Conservation (phyloP, 164 flowering plant species). For the Kalanchoe fedtschenkoi region DNA sequence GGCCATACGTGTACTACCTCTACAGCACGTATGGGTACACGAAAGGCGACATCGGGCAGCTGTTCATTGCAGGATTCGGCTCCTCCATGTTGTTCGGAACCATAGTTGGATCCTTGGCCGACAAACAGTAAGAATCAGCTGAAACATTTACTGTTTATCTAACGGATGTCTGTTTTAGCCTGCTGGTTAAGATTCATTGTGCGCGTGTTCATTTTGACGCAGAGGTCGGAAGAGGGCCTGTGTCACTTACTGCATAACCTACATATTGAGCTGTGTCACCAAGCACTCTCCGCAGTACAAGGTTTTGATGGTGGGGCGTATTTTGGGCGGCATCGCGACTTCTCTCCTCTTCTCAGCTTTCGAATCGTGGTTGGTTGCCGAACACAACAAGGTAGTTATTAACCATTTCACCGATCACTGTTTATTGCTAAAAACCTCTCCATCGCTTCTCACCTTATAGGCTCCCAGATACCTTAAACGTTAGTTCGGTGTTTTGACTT, state of each 20-base stretch:
- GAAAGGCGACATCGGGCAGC: conserved; percentile 94
- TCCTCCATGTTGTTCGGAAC: conserved; percentile 99
- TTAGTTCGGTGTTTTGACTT: too few relatives aligned
- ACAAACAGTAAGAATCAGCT: conserved; percentile 68
- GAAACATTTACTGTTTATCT: neutral
- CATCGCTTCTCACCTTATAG: too few relatives aligned
- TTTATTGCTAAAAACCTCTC: too few relatives aligned
- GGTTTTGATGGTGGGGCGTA: conserved; percentile 87
- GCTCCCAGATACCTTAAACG: too few relatives aligned
- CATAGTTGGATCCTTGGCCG: conserved; percentile 96
- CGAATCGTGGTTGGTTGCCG: conserved; percentile 99
- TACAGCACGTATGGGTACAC: conserved; percentile 72
- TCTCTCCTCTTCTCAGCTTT: conserved; percentile 89
- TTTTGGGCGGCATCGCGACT: conserved; percentile 94
- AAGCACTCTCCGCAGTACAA: conserved; percentile 94
- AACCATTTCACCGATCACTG: neutral
- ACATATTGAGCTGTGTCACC: conserved; percentile 91
- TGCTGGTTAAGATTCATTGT: neutral
- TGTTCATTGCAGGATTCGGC: conserved; percentile 96
- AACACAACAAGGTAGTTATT: conserved; percentile 85
- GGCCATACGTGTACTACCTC: conserved; percentile 85
- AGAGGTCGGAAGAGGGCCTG: conserved; percentile 98
- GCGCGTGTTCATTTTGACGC: conserved; percentile 9
- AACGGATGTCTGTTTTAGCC: neutral
- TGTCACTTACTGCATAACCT: conserved; percentile 89